These are phyloP conservation scores for Trametes sp. DNA, from an alignment of 1,284 basidiomycete genomes.

Conservation along the genomic window DNA sequence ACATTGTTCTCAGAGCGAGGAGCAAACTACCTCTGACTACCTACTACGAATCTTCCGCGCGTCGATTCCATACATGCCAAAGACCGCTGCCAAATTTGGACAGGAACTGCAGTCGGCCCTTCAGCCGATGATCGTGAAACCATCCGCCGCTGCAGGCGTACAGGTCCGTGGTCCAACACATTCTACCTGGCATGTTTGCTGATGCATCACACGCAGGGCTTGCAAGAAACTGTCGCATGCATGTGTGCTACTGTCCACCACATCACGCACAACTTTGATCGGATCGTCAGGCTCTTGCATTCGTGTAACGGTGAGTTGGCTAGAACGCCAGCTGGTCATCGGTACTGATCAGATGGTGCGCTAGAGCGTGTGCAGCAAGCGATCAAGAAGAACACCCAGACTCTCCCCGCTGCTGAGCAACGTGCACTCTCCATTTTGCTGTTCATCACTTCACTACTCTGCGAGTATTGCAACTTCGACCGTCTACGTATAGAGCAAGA, in stretches of 20 bases:
- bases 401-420: slow-evolving; percentile 46
- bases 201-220: slow-evolving; percentile 54
- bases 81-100: slow-evolving; percentile 86
- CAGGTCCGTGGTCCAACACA: slow-evolving; percentile 48
- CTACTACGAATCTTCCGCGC: slow-evolving; percentile 88
- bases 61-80: slow-evolving; percentile 88
- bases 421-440: slow-evolving; percentile 69
- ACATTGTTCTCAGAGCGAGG: slow-evolving; percentile 66
- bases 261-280: slow-evolving; percentile 86
- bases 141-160: slow-evolving; percentile 69
- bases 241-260: slow-evolving; percentile 86
- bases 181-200: neutral
- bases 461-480: slow-evolving; percentile 92
- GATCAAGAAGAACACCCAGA: slow-evolving; percentile 40
- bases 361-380: slow-evolving; percentile 67
- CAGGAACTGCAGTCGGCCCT: slow-evolving; percentile 83
- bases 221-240: slow-evolving; percentile 92
- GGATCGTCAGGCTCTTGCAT: slow-evolving; percentile 79
- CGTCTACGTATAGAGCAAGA: slow-evolving; percentile 65
- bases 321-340: slow-evolving; percentile 3
- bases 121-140: slow-evolving; percentile 89
- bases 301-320: slow-evolving; percentile 77
- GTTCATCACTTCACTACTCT: slow-evolving; percentile 84
- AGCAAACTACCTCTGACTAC: slow-evolving; percentile 83
- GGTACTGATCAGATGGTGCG: neutral